Percentiles rank a stretch among this genome's conserved stretches.
phyloP scores from a whole-genome alignment of 2,329 filamentous ascomycete genomes.

The Diaporthe citri region DNA sequence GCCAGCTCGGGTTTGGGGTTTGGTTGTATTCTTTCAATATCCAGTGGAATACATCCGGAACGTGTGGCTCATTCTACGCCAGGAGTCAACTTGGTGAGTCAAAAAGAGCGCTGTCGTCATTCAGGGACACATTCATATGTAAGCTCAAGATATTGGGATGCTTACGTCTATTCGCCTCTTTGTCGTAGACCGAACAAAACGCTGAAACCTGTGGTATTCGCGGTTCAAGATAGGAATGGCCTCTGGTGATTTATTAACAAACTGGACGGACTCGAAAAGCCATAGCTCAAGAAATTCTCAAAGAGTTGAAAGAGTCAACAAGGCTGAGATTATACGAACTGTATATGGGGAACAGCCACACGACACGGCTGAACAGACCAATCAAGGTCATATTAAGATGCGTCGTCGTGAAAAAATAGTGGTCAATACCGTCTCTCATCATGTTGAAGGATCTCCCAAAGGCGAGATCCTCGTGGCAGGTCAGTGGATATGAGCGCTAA shows the following conservation, averaged over 20 bases:
- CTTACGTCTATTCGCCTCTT: constrained; percentile 40
- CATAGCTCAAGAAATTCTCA: neutral
- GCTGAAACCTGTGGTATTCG: constrained; percentile 41
- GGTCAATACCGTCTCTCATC: constrained; percentile 47
- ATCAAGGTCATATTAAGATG: constrained; percentile 45
- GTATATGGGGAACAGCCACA: constrained; percentile 36
- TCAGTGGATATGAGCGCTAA: neutral
- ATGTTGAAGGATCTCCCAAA: constrained; percentile 54
- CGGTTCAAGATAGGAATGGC: constrained; percentile 40
- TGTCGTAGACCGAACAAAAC: constrained; percentile 41
- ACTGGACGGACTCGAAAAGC: neutral
- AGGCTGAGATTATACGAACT: neutral
- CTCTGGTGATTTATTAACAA: neutral
- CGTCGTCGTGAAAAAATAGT: constrained; percentile 46
- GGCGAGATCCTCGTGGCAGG: constrained; percentile 48
- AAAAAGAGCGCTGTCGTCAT: neutral
- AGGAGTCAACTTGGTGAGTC: neutral
- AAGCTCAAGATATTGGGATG: neutral
- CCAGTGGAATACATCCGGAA: constrained; percentile 50
- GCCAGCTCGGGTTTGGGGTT: constrained; percentile 38
- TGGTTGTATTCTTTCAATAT: constrained; percentile 47
- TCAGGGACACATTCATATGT: neutral
- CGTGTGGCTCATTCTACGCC: constrained; percentile 31
- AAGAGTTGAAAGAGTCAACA: neutral
- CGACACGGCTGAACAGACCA: constrained; percentile 42